These are phyloP conservation scores for Calonectria leucothoes DNA, from an alignment of 2,329 filamentous ascomycete genomes.

Conservation along the genomic window DNA sequence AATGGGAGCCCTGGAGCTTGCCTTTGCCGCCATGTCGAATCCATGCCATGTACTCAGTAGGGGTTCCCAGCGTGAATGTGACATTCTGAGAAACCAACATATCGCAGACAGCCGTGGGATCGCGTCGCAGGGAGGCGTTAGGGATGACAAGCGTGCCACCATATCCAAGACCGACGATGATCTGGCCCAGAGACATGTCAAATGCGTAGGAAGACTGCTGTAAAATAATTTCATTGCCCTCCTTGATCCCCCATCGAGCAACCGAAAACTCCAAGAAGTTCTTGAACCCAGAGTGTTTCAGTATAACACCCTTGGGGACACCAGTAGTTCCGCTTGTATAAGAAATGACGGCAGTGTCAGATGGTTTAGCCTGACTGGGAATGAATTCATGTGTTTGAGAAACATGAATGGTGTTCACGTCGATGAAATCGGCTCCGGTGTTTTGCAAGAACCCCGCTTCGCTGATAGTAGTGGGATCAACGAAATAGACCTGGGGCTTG, in stretches of 20 bases:
- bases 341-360: conserved; percentile 27
- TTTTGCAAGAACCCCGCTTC: background rate
- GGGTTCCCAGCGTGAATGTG: conserved; percentile 20
- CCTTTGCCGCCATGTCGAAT: conserved; percentile 7
- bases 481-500: background rate
- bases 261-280: conserved; percentile 42
- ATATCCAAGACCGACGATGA: background rate
- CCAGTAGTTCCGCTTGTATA: conserved; percentile 49
- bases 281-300: conserved; percentile 43
- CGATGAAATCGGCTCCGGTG: background rate
- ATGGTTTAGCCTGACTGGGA: background rate
- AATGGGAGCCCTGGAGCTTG: background rate
- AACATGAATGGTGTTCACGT: background rate
- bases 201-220: conserved; percentile 28
- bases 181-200: conserved; percentile 23
- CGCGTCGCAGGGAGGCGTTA: background rate
- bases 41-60: conserved; percentile 19
- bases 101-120: conserved; percentile 7
- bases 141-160: conserved; percentile 22
- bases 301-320: conserved; percentile 54
- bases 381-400: background rate
- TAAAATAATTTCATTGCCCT: conserved; percentile 42
- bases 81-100: conserved; percentile 14
- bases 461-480: background rate
- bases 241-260: conserved; percentile 26